Percentiles rank a stretch among this genome's conserved stretches.
Evolutionary conservation across 2,329 filamentous ascomycete species (phyloP).

Genomic region (Acephala macrosclerotiorum): DNA sequence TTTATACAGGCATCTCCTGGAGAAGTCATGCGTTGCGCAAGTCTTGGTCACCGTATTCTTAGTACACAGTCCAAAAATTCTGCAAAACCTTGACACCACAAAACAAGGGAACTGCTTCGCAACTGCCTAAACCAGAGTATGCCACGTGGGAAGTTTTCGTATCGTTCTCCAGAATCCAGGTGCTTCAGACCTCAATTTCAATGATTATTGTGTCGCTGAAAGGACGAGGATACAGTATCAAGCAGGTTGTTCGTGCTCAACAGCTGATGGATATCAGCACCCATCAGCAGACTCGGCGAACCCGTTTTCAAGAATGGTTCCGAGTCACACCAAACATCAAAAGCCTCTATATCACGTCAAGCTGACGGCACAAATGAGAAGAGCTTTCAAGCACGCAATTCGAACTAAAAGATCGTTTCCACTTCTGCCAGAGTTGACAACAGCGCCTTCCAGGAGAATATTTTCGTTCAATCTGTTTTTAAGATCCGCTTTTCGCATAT

Average conservation of each 20-base stretch:
- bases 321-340: slow-evolving; percentile 2
- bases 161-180: too few relatives aligned
- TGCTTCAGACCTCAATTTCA: too few relatives aligned
- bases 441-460: neutral
- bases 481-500: neutral
- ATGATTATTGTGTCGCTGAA: too few relatives aligned
- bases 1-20: too few relatives aligned
- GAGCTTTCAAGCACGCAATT: slow-evolving; percentile 18
- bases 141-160: too few relatives aligned
- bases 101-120: slow-evolving; percentile 5
- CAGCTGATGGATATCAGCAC: neutral
- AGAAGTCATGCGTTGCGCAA: neutral
- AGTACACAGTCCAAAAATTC: neutral
- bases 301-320: neutral
- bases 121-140: too few relatives aligned
- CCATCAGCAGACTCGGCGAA: slow-evolving; percentile 2
- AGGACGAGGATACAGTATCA: too few relatives aligned
- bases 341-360: slow-evolving; percentile 17
- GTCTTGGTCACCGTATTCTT: slow-evolving; percentile 1
- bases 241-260: neutral
- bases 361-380: slow-evolving; percentile 9
- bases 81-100: slow-evolving; percentile 13
- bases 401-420: neutral
- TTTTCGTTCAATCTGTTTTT: neutral
- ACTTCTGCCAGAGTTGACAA: neutral